These are phyloP conservation scores for Tolypocladium nubicola DNA, from an alignment of 2,329 filamentous ascomycete species.

Conservation along the genomic window DNA sequence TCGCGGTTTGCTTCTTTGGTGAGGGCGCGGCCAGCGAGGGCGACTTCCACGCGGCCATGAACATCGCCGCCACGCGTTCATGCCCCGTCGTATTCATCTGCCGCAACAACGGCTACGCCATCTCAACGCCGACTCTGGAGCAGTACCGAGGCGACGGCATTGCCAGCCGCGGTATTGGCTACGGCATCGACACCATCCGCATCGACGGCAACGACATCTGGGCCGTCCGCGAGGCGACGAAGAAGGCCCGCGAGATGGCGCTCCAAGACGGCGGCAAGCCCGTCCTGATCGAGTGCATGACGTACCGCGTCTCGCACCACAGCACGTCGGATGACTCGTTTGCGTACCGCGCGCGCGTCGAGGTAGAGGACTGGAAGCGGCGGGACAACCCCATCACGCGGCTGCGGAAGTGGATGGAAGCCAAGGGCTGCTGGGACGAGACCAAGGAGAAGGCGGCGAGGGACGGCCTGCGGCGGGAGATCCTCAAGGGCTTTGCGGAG, in stretches of 20 bases:
- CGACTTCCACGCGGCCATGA: slow-evolving; percentile 84
- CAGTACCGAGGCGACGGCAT: slow-evolving; percentile 91
- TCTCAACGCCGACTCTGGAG: slow-evolving; percentile 79
- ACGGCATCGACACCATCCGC: slow-evolving; percentile 87
- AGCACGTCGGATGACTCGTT: slow-evolving; percentile 96
- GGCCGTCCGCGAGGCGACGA: slow-evolving; percentile 73
- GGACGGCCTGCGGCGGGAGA: slow-evolving; percentile 56
- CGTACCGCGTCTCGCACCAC: slow-evolving; percentile 95
- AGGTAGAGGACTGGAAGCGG: slow-evolving; percentile 93
- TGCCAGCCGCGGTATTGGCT: slow-evolving; percentile 74
- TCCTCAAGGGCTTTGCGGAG: slow-evolving; percentile 73
- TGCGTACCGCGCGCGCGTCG: slow-evolving; percentile 83
- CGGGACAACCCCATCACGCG: slow-evolving; percentile 82
- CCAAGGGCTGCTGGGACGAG: slow-evolving; percentile 74
- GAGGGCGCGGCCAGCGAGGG: slow-evolving; percentile 86
- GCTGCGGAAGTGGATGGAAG: slow-evolving; percentile 84
- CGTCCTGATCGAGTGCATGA: slow-evolving; percentile 89
- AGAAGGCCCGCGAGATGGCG: slow-evolving; percentile 66
- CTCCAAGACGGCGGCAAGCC: slow-evolving; percentile 72
- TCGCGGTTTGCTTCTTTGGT: slow-evolving; percentile 80
- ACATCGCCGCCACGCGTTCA: slow-evolving; percentile 81
- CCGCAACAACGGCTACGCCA: slow-evolving; percentile 87
- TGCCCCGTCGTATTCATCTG: slow-evolving; percentile 86
- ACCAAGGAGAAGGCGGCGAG: slow-evolving; percentile 65
- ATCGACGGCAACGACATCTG: slow-evolving; percentile 94